Base-by-base conservation (phyloP, 495 filamentous ascomycete species). In the Hypoxylon trugodes region DNA sequence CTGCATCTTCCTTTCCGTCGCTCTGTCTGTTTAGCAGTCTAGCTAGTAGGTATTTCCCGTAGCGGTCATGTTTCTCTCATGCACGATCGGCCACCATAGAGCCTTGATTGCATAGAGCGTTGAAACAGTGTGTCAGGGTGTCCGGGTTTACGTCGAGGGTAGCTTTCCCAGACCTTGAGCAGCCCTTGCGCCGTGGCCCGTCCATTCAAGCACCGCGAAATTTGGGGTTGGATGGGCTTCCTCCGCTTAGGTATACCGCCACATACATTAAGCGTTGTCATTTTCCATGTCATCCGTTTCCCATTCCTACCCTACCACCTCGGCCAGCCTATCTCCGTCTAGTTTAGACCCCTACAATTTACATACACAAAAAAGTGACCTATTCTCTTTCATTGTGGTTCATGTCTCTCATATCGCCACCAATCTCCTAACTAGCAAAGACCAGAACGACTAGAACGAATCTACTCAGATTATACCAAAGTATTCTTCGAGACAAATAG, bases 171-270 rank as follows among this genome's bases (percentile, higher is more conserved):
- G 46, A 36, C 41, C 53, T 57, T 30, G 54, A 61, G 60, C 47
- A 37, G 37, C 70, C 70, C 70, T 73, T 73, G 68, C 70, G 64
- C 64, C 67, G 19, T 62, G 52, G 49, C 53, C 50, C 43, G 49
- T 65, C 38, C 64, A 56, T 33, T 41, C 49, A 43, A 48, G 51
- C 45, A 24, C 60, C 55, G 38, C 40, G 36, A 24, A 60, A n/a
- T n/a, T 33, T 51, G 42, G 36, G 51, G 59, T 42, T 60, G 43
- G 52, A 68, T 49, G 45, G 47, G 15, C 65, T 59, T n/a, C 65
- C 48, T 59, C 42, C 12, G 15, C 54, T 55, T 59, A 36, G 47
- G 52, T 45, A 68, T 64, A 59, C 47, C 65, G 65, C 60, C 63
- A 68, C 60, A n/a, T 68, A 26, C 5, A 53, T 26, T 47, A 47